phyloP scores from a whole-genome alignment of 768 basidiomycete species.

The Lactarius hengduanensis region DNA sequence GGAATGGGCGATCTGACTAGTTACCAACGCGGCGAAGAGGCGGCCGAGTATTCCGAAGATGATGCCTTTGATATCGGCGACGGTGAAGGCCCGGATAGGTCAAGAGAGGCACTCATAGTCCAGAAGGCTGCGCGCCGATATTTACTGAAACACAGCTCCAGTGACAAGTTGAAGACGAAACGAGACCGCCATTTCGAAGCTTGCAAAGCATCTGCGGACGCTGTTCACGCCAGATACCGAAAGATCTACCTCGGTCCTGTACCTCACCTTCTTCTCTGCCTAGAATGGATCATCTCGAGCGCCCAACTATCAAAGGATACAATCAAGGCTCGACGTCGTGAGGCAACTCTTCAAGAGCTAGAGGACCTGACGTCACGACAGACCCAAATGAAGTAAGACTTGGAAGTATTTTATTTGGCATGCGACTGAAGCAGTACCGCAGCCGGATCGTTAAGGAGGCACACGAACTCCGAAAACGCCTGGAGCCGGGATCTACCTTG shows the following conservation, averaged over 20 bases:
- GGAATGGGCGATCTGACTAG: neutral
- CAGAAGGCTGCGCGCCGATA: constrained; percentile 13
- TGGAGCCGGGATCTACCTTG: constrained; percentile 4
- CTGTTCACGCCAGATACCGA: constrained; percentile 11
- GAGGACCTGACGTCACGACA: neutral
- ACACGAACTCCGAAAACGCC: neutral
- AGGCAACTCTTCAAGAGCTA: constrained; percentile 6
- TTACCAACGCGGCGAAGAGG: neutral
- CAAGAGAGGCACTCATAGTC: neutral
- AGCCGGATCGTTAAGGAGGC: constrained; percentile 11
- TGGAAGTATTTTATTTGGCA: neutral
- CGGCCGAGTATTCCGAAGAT: constrained; percentile 9
- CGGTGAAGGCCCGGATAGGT: constrained; percentile 10
- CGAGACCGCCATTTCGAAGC: constrained; percentile 8
- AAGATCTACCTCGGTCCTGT: constrained; percentile 19
- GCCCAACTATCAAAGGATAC: neutral
- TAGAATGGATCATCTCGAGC: constrained; percentile 11
- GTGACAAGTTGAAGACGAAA: neutral
- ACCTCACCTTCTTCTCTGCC: constrained; percentile 21
- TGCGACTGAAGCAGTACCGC: neutral
- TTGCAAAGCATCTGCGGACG: constrained; percentile 12
- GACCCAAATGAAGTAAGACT: neutral
- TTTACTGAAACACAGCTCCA: neutral
- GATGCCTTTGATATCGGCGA: neutral
- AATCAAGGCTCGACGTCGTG: neutral